Evolutionary conservation across 2,329 filamentous ascomycete genomes (phyloP).

Genomic region (Rhytidhysteron rufulum): DNA sequence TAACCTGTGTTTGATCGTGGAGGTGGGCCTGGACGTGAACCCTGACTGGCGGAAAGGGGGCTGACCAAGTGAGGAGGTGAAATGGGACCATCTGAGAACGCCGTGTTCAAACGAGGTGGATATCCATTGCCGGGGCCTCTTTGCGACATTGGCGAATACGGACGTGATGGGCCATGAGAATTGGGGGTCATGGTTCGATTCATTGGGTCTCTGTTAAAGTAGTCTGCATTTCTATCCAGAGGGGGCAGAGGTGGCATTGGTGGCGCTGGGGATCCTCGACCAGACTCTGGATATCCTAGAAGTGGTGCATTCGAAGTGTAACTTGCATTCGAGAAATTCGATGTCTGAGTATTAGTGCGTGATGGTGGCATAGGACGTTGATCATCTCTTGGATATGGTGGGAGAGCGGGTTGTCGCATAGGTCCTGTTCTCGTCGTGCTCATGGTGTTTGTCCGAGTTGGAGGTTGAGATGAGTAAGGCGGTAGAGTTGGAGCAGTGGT

Average conservation of each 20-base stretch:
- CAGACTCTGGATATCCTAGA: constrained; percentile 46
- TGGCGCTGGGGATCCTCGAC: constrained; percentile 9
- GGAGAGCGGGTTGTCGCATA: constrained; percentile 37
- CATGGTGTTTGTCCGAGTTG: constrained; percentile 43
- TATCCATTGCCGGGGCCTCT: constrained; percentile 15
- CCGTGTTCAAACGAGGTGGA: constrained; percentile 28
- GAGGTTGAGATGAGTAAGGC: constrained; percentile 50
- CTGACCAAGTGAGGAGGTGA: constrained; percentile 21
- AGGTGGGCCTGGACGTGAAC: constrained; percentile 13
- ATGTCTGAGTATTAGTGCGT: constrained; percentile 52
- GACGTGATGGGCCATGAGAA: constrained; percentile 17
- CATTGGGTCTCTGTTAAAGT: constrained; percentile 20
- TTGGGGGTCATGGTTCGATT: constrained; percentile 9
- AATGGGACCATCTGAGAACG: constrained; percentile 17
- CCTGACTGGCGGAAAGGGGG: constrained; percentile 11
- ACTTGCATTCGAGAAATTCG: constrained; percentile 51
- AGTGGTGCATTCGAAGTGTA: constrained; percentile 64
- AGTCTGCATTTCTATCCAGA: constrained; percentile 23
- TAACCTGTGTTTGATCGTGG: constrained; percentile 10
- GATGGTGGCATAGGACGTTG: constrained; percentile 34
- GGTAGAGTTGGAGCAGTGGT: constrained; percentile 40
- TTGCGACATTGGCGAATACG: constrained; percentile 28
- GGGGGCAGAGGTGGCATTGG: constrained; percentile 28
- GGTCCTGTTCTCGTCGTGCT: constrained; percentile 14
- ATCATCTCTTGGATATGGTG: constrained; percentile 33